Evolutionary conservation across 1,284 basidiomycete species (phyloP), one percentile per base, ranked within the genome.

Genomic region (Sparassis latifolia): DNA sequence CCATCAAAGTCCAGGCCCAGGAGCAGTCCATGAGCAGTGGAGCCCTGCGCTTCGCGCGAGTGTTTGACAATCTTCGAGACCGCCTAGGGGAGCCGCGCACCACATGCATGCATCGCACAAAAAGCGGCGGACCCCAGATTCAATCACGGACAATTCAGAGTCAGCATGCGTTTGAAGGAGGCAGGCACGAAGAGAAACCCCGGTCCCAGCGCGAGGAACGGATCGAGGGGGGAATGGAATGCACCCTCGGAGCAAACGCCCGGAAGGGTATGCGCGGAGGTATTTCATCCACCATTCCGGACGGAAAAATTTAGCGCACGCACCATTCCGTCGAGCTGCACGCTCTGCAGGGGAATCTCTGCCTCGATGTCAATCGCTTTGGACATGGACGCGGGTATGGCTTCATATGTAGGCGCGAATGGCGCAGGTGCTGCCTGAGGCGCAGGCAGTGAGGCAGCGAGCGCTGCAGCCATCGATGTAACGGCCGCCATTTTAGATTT

Each of bases 61-160:
- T 92, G 86, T 73, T 97, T 96, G 63, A 95, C 77, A 55, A 97
- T 95, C 76, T 97, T 97, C 55, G 91, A 82, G 50, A 95, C 84
- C 47, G 92, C 92, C 92, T 96, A 46, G 31, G 38, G 38, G 39
- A 37, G 38, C 44, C 39, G 48, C 10, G 30, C 20, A 41, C 32
- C 42, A 33, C 46, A 47, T 42, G 27, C 35, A 39, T 44, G 51
- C 37, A 43, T 47, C 47, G 47, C 47, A 28, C 31, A 45, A 38
- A 40, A 48, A 5, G n/a, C 6, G 29, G n/a, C n/a, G 42, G 40
- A 9, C 40, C 6, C 10, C 9, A 28, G 20, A 42, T 27, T 28
- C 9, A 42, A 27, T 27, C 35, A 38, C 1, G 9, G 35, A 38
- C 35, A 38, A 38, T 9, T 1, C 35, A 7, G 35, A 38, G 35